Evolutionary conservation across 148 eudicot genomes (phyloP), one percentile per base, ranked within the genome.

Genomic region (Selenicereus undatus): DNA sequence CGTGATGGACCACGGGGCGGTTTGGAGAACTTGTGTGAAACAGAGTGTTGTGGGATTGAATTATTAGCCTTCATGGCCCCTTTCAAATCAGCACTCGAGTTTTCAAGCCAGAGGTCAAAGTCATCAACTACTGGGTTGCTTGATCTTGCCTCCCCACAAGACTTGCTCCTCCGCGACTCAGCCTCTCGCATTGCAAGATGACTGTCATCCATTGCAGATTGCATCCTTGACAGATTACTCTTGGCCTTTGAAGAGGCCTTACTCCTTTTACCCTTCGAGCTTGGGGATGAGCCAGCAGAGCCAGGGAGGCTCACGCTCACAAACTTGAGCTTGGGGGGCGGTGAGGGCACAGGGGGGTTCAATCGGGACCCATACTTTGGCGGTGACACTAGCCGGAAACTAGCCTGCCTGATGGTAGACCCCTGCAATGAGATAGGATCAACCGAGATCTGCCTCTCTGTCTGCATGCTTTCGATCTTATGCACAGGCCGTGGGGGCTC

Each of bases 381-480:
- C 43, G 89, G 72, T 11, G 87, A 81, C 18, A 83, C 91, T 4
- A 81, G 64, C 36, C 74, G 74, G 73, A 82, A 80, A 45, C 88
- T 82, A 1, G 84, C 86, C 58, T 83, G 86, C 74, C 86, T 76
- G 12, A 87, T 66, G 0, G 54, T 52, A 26, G 90, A 36, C 43
- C 88, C 92, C 80, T 82, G 88, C 64, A 94, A 76, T 3, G 98
- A 94, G 66, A 91, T 87, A 6, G 95, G 98, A 71, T 94, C 98
- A 4, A 94, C 89, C 0, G 91, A 91, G n/a, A 93, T 91, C 35
- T 94, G 94, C 84, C 82, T 91, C 88, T 93, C 97, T 30, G 81
- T 83, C 69, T 84, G 86, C 18, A 74, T 72, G 83, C 71, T 80
- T 24, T 85, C 86, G 17, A 39, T 81, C 0, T 82, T 84, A 65